Percentiles rank a stretch among this genome's conserved stretches.
These are phyloP conservation scores for Fusarium tuaranense DNA, from an alignment of 2,329 filamentous ascomycete species.

Conservation along the genomic window DNA sequence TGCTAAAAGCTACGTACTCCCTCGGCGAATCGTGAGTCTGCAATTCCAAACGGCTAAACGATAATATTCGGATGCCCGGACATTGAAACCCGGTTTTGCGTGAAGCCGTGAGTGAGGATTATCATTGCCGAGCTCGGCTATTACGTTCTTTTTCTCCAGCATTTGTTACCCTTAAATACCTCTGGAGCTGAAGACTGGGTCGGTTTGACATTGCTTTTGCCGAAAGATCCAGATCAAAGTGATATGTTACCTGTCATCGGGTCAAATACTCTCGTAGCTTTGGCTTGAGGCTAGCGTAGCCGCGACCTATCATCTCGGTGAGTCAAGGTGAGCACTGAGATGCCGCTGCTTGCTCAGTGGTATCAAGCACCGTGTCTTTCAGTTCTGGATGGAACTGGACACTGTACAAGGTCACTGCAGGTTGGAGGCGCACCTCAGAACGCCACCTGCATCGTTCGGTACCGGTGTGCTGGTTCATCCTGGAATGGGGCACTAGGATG, in stretches of 20 bases:
- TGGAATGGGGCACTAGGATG: not conserved
- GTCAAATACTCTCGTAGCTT: not conserved
- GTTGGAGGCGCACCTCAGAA: not conserved
- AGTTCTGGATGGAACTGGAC: not conserved
- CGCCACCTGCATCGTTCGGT: conserved; percentile 5
- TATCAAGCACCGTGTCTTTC: conserved; percentile 9
- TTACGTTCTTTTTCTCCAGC: not conserved
- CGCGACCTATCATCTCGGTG: not conserved
- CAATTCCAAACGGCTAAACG: not conserved
- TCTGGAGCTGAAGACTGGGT: not conserved
- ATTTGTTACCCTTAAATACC: not conserved
- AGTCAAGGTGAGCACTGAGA: conserved; percentile 5
- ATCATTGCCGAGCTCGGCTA: conserved; percentile 16
- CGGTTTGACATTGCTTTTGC: not conserved
- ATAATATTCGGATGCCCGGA: conserved; percentile 25
- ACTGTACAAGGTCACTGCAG: not conserved
- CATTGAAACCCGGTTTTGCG: conserved; percentile 28
- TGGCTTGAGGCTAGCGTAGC: conserved; percentile 11
- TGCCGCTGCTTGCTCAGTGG: conserved; percentile 18
- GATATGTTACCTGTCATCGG: not conserved
- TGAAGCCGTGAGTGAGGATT: not conserved
- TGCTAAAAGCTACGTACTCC: not conserved
- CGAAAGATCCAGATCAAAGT: not conserved
- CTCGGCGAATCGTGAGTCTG: not conserved
- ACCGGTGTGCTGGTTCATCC: conserved; percentile 5